Evolutionary conservation across 1,284 basidiomycete species (phyloP), one percentile per base, ranked within the genome.

Genomic region (Papiliotrema laurentii): DNA sequence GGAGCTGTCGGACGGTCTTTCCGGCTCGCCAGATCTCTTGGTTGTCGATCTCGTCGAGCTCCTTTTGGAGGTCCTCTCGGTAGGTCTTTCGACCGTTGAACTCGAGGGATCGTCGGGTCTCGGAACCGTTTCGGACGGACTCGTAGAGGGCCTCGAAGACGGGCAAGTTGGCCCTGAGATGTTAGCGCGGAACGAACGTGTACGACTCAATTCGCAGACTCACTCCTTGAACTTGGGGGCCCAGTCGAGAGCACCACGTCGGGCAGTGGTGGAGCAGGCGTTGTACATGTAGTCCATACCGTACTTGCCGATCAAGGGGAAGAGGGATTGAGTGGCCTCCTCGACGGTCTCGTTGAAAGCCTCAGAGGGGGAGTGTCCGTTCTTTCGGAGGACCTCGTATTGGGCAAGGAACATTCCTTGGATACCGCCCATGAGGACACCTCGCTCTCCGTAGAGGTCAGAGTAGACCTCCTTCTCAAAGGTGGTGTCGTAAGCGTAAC

Each of bases 281-380:
- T 87, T 86, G 82, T 86, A 97, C 94, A 97, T 97, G 84, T 97
- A 97, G 79, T 98, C 94, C 96, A 97, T 97, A 59, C 89, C 90
- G 74, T 96, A 87, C 71, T 87, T 83, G 65, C 93, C 94, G 65
- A 99, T 91, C 70, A 99, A 78, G 54, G 96, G 94, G 81, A 91
- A 97, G 61, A 99, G 85, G 48, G 92, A 97, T 75, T 97, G 92
- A 44, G 96, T 97, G 18, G 96, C 96, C 79, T 98, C 94, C 77
- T 98, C 94, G 54, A 97, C 92, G 57, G 96, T 98, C 81, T 99
- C 94, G 78, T 99, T 98, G 84, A 99, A 97, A 49, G 53, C 94
- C 77, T 99, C 94, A 38, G 93, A 97, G 53, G 94, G 96, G 16
- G 84, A 80, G 83, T 98, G 94, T 56, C 96, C 96, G 76, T 99